Base-by-base conservation (phyloP, 192 early-diverging fungal genomes). In the Backusella sp. region DNA sequence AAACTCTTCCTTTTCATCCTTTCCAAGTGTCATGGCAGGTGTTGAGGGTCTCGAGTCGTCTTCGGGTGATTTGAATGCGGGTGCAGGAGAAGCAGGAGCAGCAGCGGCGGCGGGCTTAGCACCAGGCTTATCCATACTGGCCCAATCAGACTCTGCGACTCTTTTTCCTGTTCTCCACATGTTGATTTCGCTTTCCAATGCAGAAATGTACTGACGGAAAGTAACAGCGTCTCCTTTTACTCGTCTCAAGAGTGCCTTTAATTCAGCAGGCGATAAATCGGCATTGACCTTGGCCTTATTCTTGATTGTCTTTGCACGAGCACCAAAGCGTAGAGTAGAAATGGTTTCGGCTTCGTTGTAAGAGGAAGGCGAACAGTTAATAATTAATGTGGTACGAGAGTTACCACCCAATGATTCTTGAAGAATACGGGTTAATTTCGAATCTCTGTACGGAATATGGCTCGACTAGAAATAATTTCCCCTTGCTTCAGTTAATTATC, bases 331-430 rank as follows among this genome's bases (percentile, higher is more conserved):
- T 53, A 99, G 87, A 1, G 97, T 99, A 65, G 93, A 88, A 7
- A 99, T 81, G 0, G 97, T 98, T 86, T 99, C 98, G n/a, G 92
- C 89, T 75, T 96, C 95, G 80, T 99, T 99, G 78, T 94, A 99
- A 15, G 95, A 96, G 11, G 94, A 95, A 12, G 98, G 98, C 12
- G 96, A 98, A 84, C 92, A 95, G 82, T 98, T 98, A 88, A 98
- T 97, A 78, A 99, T 98, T 19, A 99, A 84, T 17, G 97, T 99
- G 34, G 98, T 99, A 67, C 96, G 90, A 46, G 98, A 99, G 85
- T 99, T 99, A 79, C 98, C 98, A 85, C 97, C 97, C 59, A 99
- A 86, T 1, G 97, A 97, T 85, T 99, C 98, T 92, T 99, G 97
- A 74, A 99, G 84, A 76, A 99, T 99, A 84, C 97, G 92, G 17